Conservation (phyloP, 805 yeast genomes). For the Soucietia sequanensis region DNA sequence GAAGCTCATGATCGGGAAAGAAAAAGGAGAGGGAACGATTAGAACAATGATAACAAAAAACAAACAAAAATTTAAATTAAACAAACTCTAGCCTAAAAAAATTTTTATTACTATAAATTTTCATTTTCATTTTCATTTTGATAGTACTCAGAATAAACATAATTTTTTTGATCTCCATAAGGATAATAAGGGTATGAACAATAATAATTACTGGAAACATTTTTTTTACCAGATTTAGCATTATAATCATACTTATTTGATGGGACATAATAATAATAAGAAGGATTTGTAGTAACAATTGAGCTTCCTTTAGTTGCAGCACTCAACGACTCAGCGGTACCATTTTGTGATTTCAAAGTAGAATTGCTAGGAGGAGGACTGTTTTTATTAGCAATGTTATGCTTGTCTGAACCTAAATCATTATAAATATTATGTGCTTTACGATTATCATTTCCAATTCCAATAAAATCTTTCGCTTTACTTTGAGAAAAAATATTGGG, state of each 20-base stretch:
- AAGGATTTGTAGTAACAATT: no score
- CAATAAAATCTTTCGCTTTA: not conserved
- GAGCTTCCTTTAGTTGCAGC: no score
- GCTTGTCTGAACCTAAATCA: not conserved
- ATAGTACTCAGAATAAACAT: not conserved
- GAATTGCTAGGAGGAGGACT: no score
- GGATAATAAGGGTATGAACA: not conserved
- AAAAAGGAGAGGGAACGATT: no score
- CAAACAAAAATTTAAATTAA: no score
- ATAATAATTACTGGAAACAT: not conserved
- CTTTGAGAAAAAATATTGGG: not conserved
- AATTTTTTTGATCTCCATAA: not conserved
- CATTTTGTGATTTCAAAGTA: no score
- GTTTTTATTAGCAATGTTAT: not conserved
- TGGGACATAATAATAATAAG: not conserved
- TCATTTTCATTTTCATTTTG: no score
- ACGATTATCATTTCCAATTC: not conserved
- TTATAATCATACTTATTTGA: not conserved
- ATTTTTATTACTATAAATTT: no score
- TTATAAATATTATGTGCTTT: not conserved
- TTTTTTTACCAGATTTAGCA: not conserved
- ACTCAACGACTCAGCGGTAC: no score
- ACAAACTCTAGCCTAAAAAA: no score
- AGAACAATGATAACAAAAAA: no score
- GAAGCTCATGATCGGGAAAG: no score